Evolutionary conservation across 495 filamentous ascomycete species (phyloP).

Genomic region (Aspergillus coremiiformis): DNA sequence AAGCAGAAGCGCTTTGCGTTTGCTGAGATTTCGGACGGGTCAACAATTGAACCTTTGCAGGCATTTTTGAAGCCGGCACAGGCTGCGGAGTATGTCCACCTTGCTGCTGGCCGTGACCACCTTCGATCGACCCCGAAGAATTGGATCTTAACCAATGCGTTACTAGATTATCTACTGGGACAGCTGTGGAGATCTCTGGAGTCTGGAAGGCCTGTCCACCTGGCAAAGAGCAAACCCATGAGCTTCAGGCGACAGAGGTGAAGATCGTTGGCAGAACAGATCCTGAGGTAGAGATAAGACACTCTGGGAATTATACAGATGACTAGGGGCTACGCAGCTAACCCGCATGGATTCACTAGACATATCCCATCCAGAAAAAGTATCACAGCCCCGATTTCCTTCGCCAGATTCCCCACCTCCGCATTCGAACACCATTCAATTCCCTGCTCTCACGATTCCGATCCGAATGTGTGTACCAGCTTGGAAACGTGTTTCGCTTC

Average conservation of each 20-base stretch:
- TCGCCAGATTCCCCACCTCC: slow-evolving; percentile 82
- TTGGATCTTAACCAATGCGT: neutral
- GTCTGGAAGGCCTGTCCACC: slow-evolving; percentile 66
- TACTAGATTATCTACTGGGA: slow-evolving; percentile 67
- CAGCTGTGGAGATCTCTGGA: slow-evolving; percentile 71
- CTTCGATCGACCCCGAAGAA: neutral
- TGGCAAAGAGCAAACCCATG: slow-evolving; percentile 65
- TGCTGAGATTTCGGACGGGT: slow-evolving; percentile 82
- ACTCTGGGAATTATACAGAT: neutral
- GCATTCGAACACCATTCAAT: slow-evolving; percentile 75
- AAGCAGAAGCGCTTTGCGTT: slow-evolving; percentile 80
- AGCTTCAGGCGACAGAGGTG: slow-evolving; percentile 65
- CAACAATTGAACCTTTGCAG: slow-evolving; percentile 70
- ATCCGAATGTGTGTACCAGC: slow-evolving; percentile 72
- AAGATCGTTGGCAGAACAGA: slow-evolving; percentile 68
- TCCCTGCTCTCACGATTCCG: slow-evolving; percentile 73
- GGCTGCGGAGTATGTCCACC: slow-evolving; percentile 61
- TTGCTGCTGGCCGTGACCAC: neutral
- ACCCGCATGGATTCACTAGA: slow-evolving; percentile 40
- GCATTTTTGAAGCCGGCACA: slow-evolving; percentile 69
- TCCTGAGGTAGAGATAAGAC: slow-evolving; percentile 56
- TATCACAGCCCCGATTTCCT: slow-evolving; percentile 86
- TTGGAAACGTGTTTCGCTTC: slow-evolving; percentile 64
- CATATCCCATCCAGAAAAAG: slow-evolving; percentile 88
- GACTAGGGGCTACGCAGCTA: neutral